Percentiles rank a stretch among this genome's conserved stretches.
phyloP scores from a whole-genome alignment of 139 green algal species.

The Chlorella sp. region DNA sequence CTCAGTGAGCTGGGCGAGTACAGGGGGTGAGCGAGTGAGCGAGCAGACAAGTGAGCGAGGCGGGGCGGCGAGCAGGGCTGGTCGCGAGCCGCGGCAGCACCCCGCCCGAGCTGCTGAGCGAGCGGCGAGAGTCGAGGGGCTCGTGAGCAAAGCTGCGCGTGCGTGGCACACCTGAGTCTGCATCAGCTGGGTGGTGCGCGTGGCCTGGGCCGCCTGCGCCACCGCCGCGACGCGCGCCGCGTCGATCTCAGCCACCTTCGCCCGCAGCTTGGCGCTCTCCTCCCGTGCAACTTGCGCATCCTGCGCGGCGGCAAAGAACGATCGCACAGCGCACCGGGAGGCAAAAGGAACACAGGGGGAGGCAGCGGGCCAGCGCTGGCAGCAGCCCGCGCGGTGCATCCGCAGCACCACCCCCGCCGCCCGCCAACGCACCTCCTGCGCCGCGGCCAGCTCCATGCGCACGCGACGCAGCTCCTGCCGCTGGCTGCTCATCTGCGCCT shows the following conservation, averaged over 20 bases:
- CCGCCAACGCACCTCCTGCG: conserved; percentile 36
- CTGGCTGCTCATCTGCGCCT: conserved; percentile 42
- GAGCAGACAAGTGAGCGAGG: not conserved
- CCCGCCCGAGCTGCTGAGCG: no score
- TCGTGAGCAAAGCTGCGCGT: not conserved
- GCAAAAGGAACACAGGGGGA: not conserved
- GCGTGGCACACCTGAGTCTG: conserved; percentile 8
- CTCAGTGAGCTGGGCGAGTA: conserved; percentile 40
- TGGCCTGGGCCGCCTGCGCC: conserved; percentile 23
- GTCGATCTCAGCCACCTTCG: conserved; percentile 37
- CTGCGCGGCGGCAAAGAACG: not conserved
- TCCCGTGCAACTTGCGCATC: conserved; percentile 16
- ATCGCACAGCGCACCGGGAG: no score
- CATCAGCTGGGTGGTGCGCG: conserved; percentile 35
- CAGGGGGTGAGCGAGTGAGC: not conserved
- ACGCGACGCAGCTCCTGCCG: conserved; percentile 44
- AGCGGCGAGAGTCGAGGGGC: no score
- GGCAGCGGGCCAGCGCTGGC: not conserved
- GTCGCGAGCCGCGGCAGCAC: no score
- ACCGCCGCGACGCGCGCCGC: conserved; percentile 11
- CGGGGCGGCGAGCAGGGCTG: not conserved
- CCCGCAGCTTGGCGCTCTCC: conserved; percentile 16
- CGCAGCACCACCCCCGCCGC: not conserved
- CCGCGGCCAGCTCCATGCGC: conserved; percentile 51
- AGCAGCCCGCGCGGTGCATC: not conserved